Evolutionary conservation across 2,329 filamentous ascomycete genomes (phyloP), one percentile per base, ranked within the genome.

Genomic region (Sporothrix variecibatus): DNA sequence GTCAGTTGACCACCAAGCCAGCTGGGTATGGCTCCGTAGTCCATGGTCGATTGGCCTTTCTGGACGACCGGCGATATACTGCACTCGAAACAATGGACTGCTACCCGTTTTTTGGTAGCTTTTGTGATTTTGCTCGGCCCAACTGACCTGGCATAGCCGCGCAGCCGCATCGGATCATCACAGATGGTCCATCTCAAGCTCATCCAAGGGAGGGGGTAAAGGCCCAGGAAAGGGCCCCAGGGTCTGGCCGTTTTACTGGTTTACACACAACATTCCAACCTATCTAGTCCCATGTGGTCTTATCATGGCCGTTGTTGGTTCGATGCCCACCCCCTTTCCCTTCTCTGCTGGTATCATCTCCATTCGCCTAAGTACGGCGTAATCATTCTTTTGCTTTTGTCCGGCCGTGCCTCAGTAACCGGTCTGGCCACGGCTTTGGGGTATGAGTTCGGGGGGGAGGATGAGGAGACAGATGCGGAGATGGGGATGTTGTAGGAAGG

Each of bases 21-120:
- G 51, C 23, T 56, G 51, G 23, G 51, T 12, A 28, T 3, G 12
- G 26, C 8, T 56, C n/a, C 23, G 23, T 53, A 17, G n/a, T 56
- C 26, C 51, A 34, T 60, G 17, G 56, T 34, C 56, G 4, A 26
- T 60, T 38, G 60, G 11, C 34, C 34, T 34, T 34, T 40, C 60
- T 64, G 60, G 60, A 64, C 60, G 60, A 64, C 60, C 60, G 60
- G 60, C 60, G 34, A 64, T 40, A 26, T 31, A 64, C 3, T 49
- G 43, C 26, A 60, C 56, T 20, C 26, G 20, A 12, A 15, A 38
- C 28, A 60, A 60, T 60, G 56, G 56, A 34, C 34, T 34, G 26
- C 56, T 28, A 34, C 26, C 28, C 38, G 3, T 28, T 56, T 56
- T 28, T 28, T 28, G 51, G 6, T 34, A 34, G 34, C 34, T 34